Evolutionary conservation across 345 rosid genomes (phyloP).

Genomic region (Bruguiera gymnorhiza): DNA sequence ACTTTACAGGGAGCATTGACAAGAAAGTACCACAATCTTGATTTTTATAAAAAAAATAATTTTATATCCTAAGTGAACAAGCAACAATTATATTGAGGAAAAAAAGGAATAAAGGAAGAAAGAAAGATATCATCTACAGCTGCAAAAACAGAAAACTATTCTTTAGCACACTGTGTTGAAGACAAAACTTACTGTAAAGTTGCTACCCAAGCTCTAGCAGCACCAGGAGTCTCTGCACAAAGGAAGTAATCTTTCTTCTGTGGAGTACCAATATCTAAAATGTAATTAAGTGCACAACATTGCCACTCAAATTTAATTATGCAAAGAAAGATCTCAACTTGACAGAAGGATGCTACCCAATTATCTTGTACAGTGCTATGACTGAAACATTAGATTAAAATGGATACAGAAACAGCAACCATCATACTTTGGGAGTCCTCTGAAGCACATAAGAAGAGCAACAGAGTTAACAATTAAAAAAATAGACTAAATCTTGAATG

Average conservation of each 20-base stretch:
- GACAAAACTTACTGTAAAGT: conserved; percentile 76
- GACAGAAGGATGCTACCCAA: conserved; percentile 11
- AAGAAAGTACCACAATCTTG: background rate
- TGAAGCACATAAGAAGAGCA: conserved; percentile 34
- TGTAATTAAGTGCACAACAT: conserved; percentile 33
- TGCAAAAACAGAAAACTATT: background rate
- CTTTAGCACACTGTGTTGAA: conserved; percentile 5
- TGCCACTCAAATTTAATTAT: conserved; percentile 2
- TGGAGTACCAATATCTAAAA: conserved; percentile 92
- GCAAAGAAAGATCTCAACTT: background rate
- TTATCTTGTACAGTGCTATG: background rate
- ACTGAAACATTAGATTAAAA: background rate
- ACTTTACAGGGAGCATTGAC: no score
- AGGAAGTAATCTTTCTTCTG: conserved; percentile 92
- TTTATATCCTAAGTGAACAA: background rate
- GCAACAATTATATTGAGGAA: background rate
- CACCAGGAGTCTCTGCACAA: conserved; percentile 95
- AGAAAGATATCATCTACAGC: background rate
- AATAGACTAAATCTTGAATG: background rate
- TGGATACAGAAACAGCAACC: conserved; percentile 99
- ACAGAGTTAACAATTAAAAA: conserved; percentile 1
- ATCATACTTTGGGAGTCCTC: conserved; percentile 92
- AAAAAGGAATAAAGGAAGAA: background rate
- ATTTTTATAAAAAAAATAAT: background rate
- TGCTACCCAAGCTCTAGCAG: conserved; percentile 97